Percentiles rank a stretch among this genome's conserved stretches.
Conservation (phyloP, 2,329 filamentous ascomycete genomes). For the Zalaria obscura region DNA sequence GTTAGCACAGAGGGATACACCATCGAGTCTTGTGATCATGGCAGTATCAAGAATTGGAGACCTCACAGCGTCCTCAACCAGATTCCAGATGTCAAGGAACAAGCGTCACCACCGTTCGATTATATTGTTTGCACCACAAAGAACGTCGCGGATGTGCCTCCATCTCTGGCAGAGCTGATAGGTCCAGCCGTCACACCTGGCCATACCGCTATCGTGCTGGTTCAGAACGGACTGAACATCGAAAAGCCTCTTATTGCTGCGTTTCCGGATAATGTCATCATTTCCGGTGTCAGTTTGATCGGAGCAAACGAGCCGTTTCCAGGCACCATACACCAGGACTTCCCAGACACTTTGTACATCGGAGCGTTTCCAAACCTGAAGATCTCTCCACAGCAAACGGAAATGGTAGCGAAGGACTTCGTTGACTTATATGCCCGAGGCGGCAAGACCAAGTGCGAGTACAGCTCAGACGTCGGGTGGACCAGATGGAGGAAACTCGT, state of each 20-base stretch:
- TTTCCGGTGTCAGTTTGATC: slow-evolving; percentile 38
- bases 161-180: slow-evolving; percentile 32
- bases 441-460: slow-evolving; percentile 27
- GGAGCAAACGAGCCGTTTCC: slow-evolving; percentile 31
- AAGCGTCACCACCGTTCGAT: slow-evolving; percentile 26
- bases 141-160: slow-evolving; percentile 37
- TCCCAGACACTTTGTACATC: slow-evolving; percentile 33
- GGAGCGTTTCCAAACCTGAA: slow-evolving; percentile 31
- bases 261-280: slow-evolving; percentile 35
- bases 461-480: slow-evolving; percentile 24
- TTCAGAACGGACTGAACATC: slow-evolving; percentile 48
- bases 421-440: slow-evolving; percentile 29
- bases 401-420: slow-evolving; percentile 25
- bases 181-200: slow-evolving; percentile 33
- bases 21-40: slow-evolving; percentile 43
- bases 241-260: slow-evolving; percentile 35
- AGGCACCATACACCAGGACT: slow-evolving; percentile 37
- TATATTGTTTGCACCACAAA: slow-evolving; percentile 43
- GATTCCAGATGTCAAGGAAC: slow-evolving; percentile 30
- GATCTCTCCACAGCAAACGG: slow-evolving; percentile 12
- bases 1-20: slow-evolving; percentile 36
- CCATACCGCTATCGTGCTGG: slow-evolving; percentile 36
- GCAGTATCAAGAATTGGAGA: slow-evolving; percentile 33
- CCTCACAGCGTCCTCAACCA: slow-evolving; percentile 33
- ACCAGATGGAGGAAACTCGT: slow-evolving; percentile 35